These are phyloP conservation scores for Allium sativum DNA, from an alignment of 106 monocot species.

Conservation along the genomic window DNA sequence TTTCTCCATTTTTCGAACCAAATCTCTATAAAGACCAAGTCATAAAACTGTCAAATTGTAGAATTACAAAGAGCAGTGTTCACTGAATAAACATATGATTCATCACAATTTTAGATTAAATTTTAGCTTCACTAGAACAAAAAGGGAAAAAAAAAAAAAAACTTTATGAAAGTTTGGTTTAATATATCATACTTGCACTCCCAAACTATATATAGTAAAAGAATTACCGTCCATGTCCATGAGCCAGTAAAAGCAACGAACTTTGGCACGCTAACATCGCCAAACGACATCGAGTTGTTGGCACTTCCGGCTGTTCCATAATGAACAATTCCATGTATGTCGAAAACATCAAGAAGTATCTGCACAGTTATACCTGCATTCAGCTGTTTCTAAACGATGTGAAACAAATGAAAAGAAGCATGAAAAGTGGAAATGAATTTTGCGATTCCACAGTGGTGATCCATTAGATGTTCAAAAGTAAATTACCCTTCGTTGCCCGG, in stretches of 20 bases:
- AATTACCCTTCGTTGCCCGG: conserved; percentile 63
- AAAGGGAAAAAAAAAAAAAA: too few relatives aligned
- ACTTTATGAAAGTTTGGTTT: too few relatives aligned
- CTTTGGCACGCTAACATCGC: conserved; percentile 54
- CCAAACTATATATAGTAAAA: too few relatives aligned
- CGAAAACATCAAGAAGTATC: conserved; percentile 39
- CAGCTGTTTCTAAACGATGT: conserved; percentile 19
- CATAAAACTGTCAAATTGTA: too few relatives aligned
- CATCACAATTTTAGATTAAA: too few relatives aligned
- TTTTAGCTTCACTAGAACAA: too few relatives aligned
- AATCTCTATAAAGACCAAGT: conserved; percentile 18
- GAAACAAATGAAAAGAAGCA: too few relatives aligned
- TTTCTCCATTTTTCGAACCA: conserved; percentile 6
- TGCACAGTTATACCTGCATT: conserved; percentile 72
- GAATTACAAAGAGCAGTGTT: too few relatives aligned
- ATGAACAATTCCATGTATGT: conserved; percentile 50
- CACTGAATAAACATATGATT: too few relatives aligned
- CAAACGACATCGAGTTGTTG: conserved; percentile 44
- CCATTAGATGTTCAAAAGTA: background rate
- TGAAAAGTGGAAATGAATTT: too few relatives aligned
- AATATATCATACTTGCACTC: too few relatives aligned
- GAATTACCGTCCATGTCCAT: conserved; percentile 55
- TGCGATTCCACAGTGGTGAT: too few relatives aligned
- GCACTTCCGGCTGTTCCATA: conserved; percentile 55
- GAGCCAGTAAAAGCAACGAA: conserved; percentile 47